Evolutionary conservation across 345 rosid species (phyloP).

Genomic region (Euclidium syriacum): DNA sequence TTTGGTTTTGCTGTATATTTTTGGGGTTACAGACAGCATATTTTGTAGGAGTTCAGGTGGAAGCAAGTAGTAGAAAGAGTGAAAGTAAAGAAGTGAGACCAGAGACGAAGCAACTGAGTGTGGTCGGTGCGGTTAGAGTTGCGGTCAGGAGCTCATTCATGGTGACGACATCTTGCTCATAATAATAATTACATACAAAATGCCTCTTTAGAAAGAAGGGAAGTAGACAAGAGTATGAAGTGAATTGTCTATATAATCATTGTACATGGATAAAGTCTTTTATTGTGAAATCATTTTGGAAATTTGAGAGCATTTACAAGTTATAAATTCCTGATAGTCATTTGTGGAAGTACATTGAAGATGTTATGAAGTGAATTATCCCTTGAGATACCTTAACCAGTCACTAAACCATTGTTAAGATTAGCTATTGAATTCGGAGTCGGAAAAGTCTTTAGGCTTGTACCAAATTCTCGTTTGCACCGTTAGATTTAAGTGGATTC

Average conservation of each 20-base stretch:
- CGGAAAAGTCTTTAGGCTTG: too few relatives aligned
- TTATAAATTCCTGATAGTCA: too few relatives aligned
- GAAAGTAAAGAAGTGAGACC: constrained; percentile 52
- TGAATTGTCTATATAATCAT: neutral
- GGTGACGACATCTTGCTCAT: constrained; percentile 23
- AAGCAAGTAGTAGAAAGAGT: constrained; percentile 41
- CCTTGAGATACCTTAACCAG: too few relatives aligned
- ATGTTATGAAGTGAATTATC: too few relatives aligned
- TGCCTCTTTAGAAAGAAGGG: neutral
- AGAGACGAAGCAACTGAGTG: constrained; percentile 69
- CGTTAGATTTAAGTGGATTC: too few relatives aligned
- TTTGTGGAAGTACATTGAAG: too few relatives aligned
- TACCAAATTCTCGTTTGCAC: too few relatives aligned
- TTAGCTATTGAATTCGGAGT: too few relatives aligned
- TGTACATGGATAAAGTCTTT: neutral
- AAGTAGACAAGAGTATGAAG: neutral
- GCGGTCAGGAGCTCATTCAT: constrained; percentile 74
- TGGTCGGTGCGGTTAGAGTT: constrained; percentile 77
- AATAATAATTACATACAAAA: neutral
- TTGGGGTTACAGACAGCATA: constrained; percentile 59
- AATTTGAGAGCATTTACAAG: too few relatives aligned
- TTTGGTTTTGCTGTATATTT: neutral
- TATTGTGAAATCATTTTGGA: neutral
- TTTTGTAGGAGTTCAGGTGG: constrained; percentile 70
- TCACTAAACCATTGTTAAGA: too few relatives aligned